phyloP scores from a whole-genome alignment of 768 basidiomycete species.

The Thelephora ganbajun region DNA sequence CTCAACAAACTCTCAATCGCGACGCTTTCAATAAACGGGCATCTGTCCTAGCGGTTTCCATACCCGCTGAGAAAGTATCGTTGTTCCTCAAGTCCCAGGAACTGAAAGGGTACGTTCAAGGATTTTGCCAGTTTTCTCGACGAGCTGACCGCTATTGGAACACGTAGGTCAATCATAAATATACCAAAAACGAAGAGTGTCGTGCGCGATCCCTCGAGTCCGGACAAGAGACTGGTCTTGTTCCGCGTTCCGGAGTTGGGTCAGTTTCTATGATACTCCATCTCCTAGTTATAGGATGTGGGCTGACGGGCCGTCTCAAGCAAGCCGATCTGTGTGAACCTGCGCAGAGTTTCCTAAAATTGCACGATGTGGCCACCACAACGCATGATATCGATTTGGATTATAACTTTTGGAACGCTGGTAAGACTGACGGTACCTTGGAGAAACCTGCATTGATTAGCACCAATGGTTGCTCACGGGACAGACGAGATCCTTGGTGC shows the following conservation, averaged over 20 bases:
- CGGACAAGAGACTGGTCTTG: slow-evolving; percentile 49
- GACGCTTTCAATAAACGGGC: slow-evolving; percentile 50
- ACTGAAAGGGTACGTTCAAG: slow-evolving; percentile 40
- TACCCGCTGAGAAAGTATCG: slow-evolving; percentile 42
- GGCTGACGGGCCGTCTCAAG: slow-evolving; percentile 22
- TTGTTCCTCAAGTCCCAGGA: slow-evolving; percentile 38
- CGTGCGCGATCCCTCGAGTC: slow-evolving; percentile 31
- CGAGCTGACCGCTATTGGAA: slow-evolving; percentile 5
- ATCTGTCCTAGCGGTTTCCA: slow-evolving; percentile 52
- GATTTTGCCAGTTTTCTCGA: slow-evolving; percentile 7
- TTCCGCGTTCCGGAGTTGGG: slow-evolving; percentile 48
- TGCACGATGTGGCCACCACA: slow-evolving; percentile 42
- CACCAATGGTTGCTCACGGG: neutral
- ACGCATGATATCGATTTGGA: slow-evolving; percentile 48
- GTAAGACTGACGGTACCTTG: slow-evolving; percentile 23
- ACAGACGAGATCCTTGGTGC: slow-evolving; percentile 76
- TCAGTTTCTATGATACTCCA: slow-evolving; percentile 14
- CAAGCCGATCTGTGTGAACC: slow-evolving; percentile 55
- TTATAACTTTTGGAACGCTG: slow-evolving; percentile 84
- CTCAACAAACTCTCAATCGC: slow-evolving; percentile 37
- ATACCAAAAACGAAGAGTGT: slow-evolving; percentile 56
- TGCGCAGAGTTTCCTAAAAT: slow-evolving; percentile 37
- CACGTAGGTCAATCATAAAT: slow-evolving; percentile 44
- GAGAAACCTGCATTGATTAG: neutral
- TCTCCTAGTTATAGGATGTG: slow-evolving; percentile 2